Evolutionary conservation across 768 basidiomycete species (phyloP).

Genomic region (Chalciporus sphaerocephalus): DNA sequence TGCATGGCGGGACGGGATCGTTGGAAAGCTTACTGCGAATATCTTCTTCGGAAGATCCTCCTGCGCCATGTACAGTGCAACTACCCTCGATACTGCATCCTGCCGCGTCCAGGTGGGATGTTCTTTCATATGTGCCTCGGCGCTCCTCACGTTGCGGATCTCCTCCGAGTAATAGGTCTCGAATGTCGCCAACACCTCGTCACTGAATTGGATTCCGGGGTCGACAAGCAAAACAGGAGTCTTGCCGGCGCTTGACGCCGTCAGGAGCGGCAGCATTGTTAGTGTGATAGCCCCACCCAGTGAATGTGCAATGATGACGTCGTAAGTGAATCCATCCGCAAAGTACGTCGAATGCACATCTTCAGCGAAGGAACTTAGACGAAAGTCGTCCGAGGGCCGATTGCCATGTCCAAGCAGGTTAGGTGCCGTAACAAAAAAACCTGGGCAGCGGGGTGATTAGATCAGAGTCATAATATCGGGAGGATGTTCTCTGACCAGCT

Average conservation of each 20-base stretch:
- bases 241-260: neutral
- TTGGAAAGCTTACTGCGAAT: slow-evolving; percentile 6
- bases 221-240: slow-evolving; percentile 14
- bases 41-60: slow-evolving; percentile 3
- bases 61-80: slow-evolving; percentile 10
- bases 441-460: slow-evolving; percentile 1
- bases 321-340: slow-evolving; percentile 6
- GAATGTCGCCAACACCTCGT: neutral
- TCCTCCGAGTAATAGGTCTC: neutral
- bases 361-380: slow-evolving; percentile 6
- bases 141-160: slow-evolving; percentile 1
- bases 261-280: slow-evolving; percentile 10
- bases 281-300: slow-evolving; percentile 11
- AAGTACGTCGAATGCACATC: slow-evolving; percentile 17
- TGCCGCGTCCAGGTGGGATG: slow-evolving; percentile 15
- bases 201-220: slow-evolving; percentile 6
- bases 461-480: neutral
- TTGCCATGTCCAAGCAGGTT: slow-evolving; percentile 16
- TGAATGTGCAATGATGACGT: slow-evolving; percentile 18
- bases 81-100: slow-evolving; percentile 11
- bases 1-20: no score
- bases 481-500: slow-evolving; percentile 1
- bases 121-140: slow-evolving; percentile 5
- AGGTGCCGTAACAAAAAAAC: slow-evolving; percentile 15
- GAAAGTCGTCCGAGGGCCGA: slow-evolving; percentile 11